Evolutionary conservation across 2,329 filamentous ascomycete genomes (phyloP).

Genomic region (Penicillium thymicola): DNA sequence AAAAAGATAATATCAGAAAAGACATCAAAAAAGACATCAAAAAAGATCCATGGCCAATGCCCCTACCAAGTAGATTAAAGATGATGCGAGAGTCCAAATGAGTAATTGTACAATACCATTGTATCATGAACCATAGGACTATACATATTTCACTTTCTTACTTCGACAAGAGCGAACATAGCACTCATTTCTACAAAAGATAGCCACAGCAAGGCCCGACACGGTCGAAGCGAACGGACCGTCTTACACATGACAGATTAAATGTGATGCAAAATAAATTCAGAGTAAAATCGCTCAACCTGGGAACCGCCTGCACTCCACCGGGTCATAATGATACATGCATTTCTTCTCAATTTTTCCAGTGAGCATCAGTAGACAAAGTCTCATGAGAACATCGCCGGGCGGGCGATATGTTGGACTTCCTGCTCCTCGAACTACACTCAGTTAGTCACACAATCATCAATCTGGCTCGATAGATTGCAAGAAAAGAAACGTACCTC

Average conservation of each 20-base stretch:
- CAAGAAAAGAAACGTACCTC: constrained; percentile 60
- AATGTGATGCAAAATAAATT: constrained; percentile 12
- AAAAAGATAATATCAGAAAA: neutral
- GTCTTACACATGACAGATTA: neutral
- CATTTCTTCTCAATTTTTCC: constrained; percentile 2
- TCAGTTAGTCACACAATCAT: constrained; percentile 13
- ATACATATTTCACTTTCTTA: neutral
- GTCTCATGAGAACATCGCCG: constrained; percentile 34
- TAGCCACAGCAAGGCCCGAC: neutral
- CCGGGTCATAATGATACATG: constrained; percentile 20
- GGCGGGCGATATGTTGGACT: constrained; percentile 28
- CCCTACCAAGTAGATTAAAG: neutral
- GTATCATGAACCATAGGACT: neutral
- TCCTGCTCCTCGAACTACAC: constrained; percentile 44
- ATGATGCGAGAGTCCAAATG: neutral
- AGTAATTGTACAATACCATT: too few relatives aligned
- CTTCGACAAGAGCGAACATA: neutral
- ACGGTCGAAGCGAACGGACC: too few relatives aligned
- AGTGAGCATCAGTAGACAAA: neutral
- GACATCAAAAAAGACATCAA: neutral
- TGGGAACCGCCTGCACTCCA: constrained; percentile 16
- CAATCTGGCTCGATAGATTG: neutral
- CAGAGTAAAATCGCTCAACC: constrained; percentile 18
- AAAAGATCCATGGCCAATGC: neutral
- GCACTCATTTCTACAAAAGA: neutral